Percentiles rank a stretch among this genome's conserved stretches.
Evolutionary conservation across 2,329 filamentous ascomycete species (phyloP).

Genomic region (Emergomyces orientalis): DNA sequence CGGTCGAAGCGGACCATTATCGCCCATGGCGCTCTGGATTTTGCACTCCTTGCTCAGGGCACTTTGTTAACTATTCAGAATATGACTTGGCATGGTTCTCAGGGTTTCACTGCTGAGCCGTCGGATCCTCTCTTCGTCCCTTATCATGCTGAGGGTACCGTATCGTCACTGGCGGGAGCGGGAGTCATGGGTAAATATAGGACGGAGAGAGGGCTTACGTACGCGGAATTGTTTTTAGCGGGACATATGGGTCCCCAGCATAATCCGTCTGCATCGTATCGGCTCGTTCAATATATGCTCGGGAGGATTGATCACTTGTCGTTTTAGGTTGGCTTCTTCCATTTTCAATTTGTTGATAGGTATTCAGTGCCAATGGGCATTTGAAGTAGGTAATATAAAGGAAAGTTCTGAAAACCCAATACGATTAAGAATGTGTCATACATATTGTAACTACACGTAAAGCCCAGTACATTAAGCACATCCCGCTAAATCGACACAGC

Average conservation of each 20-base stretch:
- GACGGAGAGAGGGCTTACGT: slow-evolving; percentile 68
- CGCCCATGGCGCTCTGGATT: slow-evolving; percentile 62
- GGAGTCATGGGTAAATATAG: slow-evolving; percentile 62
- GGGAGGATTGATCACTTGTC: slow-evolving; percentile 46
- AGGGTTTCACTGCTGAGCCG: slow-evolving; percentile 58
- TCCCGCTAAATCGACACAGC: too few relatives aligned
- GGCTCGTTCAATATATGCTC: slow-evolving; percentile 62
- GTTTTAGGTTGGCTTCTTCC: neutral
- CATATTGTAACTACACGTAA: too few relatives aligned
- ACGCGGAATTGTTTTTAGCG: slow-evolving; percentile 51
- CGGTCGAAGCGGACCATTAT: slow-evolving; percentile 63
- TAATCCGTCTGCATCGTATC: slow-evolving; percentile 41
- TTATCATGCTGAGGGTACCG: slow-evolving; percentile 44
- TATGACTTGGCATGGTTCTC: slow-evolving; percentile 66
- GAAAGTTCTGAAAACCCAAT: too few relatives aligned
- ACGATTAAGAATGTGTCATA: too few relatives aligned
- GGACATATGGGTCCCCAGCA: slow-evolving; percentile 51
- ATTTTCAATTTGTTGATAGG: too few relatives aligned
- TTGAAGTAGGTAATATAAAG: neutral
- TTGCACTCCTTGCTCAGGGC: slow-evolving; percentile 57
- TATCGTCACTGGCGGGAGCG: slow-evolving; percentile 45
- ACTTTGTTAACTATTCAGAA: slow-evolving; percentile 66
- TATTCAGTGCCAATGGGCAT: too few relatives aligned
- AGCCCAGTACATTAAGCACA: too few relatives aligned
- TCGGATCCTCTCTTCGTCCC: slow-evolving; percentile 60